Evolutionary conservation across 1,284 basidiomycete species (phyloP), one percentile per base, ranked within the genome.

Genomic region (Trichosporon faecale): DNA sequence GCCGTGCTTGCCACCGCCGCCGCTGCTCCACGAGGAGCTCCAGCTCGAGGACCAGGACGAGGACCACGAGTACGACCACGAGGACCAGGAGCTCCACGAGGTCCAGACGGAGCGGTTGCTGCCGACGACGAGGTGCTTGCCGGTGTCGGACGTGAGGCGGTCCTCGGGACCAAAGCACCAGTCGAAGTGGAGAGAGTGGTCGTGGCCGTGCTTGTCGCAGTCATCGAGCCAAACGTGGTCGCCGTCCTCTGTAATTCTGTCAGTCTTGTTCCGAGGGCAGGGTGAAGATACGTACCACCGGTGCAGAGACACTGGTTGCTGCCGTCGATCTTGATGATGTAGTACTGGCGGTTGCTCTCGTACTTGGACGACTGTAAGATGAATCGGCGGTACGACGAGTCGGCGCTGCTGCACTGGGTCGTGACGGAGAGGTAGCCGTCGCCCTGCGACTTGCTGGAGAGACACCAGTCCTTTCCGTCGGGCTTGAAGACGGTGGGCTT

Each of bases 401-500:
- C 21, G 49, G 11, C 18, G 49, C 23, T 18, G 49, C 49, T 11
- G 49, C 49, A 52, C 49, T 52, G 3, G 23, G 49, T 52, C 6
- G 49, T 52, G 49, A 52, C 11, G 18, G 49, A n/a, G 6, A 52
- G 49, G 49, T 6, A 18, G 23, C 18, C 18, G 23, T 52, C 21
- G 49, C 18, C n/a, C 40, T 52, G 7, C 3, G n/a, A 6, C 8
- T 12, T 21, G 49, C 18, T 23, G 49, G 16, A 25, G 18, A 52
- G 49, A 9, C 49, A 52, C 49, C 49, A 52, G 21, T 52, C 49
- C 49, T 52, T 52, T 21, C 49, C 49, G 49, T 52, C 49, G 21
- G 49, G 49, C 49, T 52, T 52, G 49, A 52, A 52, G 49, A 23
- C n/a, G 49, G 49, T 52, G 49, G 49, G 49, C 49, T 52, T 52